A percentile compares a stretch with the other conserved stretches of the same genome.
Evolutionary conservation across 2,329 filamentous ascomycete species (phyloP).

Genomic region (Myriangium duriaei): DNA sequence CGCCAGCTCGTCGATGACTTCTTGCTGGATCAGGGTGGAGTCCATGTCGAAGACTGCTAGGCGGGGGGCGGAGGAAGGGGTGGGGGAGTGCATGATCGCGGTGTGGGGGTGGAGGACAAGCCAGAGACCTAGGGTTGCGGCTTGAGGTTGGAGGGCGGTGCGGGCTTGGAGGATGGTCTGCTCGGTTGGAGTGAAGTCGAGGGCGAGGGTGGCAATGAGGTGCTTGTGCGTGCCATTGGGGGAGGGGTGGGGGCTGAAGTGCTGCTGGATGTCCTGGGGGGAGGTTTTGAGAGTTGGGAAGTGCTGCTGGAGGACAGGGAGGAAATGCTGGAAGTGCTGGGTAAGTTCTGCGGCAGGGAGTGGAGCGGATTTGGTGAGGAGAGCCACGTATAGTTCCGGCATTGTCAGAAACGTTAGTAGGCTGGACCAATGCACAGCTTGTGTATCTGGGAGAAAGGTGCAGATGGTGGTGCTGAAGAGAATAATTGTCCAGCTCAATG

Average conservation of each 20-base stretch:
- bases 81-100: slow-evolving; percentile 6
- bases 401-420: neutral
- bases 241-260: neutral
- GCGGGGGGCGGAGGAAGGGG: slow-evolving; percentile 30
- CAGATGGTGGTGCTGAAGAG: too few relatives aligned
- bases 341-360: slow-evolving; percentile 1
- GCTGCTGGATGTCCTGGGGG: neutral
- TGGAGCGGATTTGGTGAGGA: slow-evolving; percentile 7
- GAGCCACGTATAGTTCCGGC: slow-evolving; percentile 4
- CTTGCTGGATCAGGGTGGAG: slow-evolving; percentile 89
- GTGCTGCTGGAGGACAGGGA: neutral
- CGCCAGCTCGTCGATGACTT: slow-evolving; percentile 93
- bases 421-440: too few relatives aligned
- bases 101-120: slow-evolving; percentile 47
- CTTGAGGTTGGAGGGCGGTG: slow-evolving; percentile 11
- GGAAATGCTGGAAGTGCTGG: neutral
- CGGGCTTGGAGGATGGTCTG: slow-evolving; percentile 11
- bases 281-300: neutral
- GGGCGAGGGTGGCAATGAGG: neutral
- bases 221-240: slow-evolving; percentile 2
- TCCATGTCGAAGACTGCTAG: slow-evolving; percentile 98
- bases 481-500: too few relatives aligned
- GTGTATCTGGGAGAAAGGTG: too few relatives aligned
- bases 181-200: slow-evolving; percentile 6
- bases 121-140: slow-evolving; percentile 1